Evolutionary conservation across 2,329 filamentous ascomycete species (phyloP).

Genomic region (Pseudogymnoascus sp.): DNA sequence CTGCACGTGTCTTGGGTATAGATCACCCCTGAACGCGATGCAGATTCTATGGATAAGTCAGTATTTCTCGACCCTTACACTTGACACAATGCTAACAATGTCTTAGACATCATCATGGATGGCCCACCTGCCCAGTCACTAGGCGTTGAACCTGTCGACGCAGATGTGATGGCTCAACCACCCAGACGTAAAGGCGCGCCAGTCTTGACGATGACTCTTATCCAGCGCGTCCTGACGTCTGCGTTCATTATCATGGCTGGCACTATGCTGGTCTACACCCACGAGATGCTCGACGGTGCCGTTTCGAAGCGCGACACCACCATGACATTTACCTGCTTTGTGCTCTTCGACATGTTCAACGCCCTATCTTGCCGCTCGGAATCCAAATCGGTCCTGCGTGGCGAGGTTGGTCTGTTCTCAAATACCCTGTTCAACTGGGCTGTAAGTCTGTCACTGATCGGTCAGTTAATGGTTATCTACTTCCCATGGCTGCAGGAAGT

Average conservation of each 20-base stretch:
- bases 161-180: constrained; percentile 84
- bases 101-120: constrained; percentile 95
- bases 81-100: constrained; percentile 21
- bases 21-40: constrained; percentile 96
- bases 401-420: constrained; percentile 73
- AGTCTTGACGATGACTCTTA: constrained; percentile 76
- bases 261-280: constrained; percentile 83
- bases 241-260: constrained; percentile 86
- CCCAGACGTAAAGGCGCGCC: constrained; percentile 80
- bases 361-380: constrained; percentile 88
- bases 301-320: constrained; percentile 93
- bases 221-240: constrained; percentile 78
- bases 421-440: constrained; percentile 98
- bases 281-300: constrained; percentile 80
- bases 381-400: constrained; percentile 76
- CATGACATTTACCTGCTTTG: constrained; percentile 98
- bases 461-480: constrained; percentile 88
- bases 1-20: constrained; percentile 87
- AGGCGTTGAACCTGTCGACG: constrained; percentile 90
- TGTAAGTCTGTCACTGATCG: constrained; percentile 72
- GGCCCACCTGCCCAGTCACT: constrained; percentile 94
- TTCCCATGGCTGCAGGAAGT: constrained; percentile 87
- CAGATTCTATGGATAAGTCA: constrained; percentile 99
- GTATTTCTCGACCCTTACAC: constrained; percentile 30
- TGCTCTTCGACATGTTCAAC: constrained; percentile 99